Base-by-base conservation (phyloP, 331 rosid genomes). In the Acacia concinna region DNA sequence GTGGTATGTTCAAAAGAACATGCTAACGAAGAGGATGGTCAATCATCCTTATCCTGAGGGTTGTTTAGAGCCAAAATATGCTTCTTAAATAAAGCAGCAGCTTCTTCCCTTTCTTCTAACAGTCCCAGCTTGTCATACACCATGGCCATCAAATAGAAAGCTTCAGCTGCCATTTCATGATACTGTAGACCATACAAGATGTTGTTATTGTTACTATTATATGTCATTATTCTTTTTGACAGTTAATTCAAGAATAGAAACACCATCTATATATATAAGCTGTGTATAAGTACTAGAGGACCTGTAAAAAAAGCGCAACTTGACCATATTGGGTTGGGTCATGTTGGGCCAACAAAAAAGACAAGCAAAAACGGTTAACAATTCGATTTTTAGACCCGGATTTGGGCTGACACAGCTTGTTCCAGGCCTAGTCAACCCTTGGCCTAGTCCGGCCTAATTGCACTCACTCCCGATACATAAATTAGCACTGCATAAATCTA, bases 81-180 rank as follows among this genome's bases (percentile, higher is more conserved):
- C 70, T 82, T 87, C 86, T 88, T 81, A 84, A 93, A 95, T 28
- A 94, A 91, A 80, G 84, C 81, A 70, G 99, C 91, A 40, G 93
- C 94, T 34, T 91, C 96, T 85, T 91, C 99, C 91, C 99, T 86
- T 77, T 89, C 89, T 71, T 83, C 91, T 7, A 85, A 56, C 62
- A 83, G 67, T 75, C 91, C 94, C 79, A 95, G 79, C 83, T 93
- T 95, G 92, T 95, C 87, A 63, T 76, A 91, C 28, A 93, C 86
- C 80, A 89, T 88, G 56, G 99, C 97, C 98, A 88, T 93, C 70
- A 95, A 79, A 83, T 95, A 95, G 79, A 95, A 95, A 43, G 97
- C 97, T 85, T 95, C 99, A 12, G 99, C 98, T 0, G 96, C 97
- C 92, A 91, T 40, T 87, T 92, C 97, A 46, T 93, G 97, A 85